Base-by-base conservation (phyloP, 1,139 yeast genomes). In the Yamadazyma atlantica region DNA sequence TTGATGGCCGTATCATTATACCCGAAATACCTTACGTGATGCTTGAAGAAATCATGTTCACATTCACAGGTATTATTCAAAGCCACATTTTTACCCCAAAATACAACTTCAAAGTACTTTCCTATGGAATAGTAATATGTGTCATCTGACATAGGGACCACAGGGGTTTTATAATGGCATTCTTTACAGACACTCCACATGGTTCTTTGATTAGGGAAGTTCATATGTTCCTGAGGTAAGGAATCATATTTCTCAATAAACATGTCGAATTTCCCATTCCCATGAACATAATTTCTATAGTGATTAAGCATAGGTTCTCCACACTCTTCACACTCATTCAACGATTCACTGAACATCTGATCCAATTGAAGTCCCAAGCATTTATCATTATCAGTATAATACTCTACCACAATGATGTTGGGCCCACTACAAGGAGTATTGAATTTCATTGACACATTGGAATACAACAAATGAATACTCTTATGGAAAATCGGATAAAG, bases 341-440 rank as follows among this genome's bases (percentile, higher is more conserved):
- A 63, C 0, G 89, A 81, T 14, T 85, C 84, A n/a, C 77, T 68
- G 43, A 88, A 84, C 32, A 84, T 71, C 43, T 84, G 85, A 53
- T 92, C 97, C 35, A 94, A 78, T 53, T 84, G 89, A 46, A 85
- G 85, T 0, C 98, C 98, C 33, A 94, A 63, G 12, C 96, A 84
- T 55, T 85, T 84, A 55, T 94, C 98, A 44, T 83, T 86, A 35
- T 89, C 96, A 64, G 96, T 82, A 56, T 92, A 94, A 55, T 76
- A 94, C 48, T 90, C 96, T 38, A 90, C 82, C 1, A 82, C 80
- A 21, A 87, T 79, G 23, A 82, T 70, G 38, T 80, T 88, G 0
- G 99, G 98, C 0, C 97, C 97, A 35, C 82, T 70, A 54, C 98
- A 94, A 0, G 97, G 97, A 0, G 96, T 88, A 0, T 95, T 86